Percentiles rank a stretch among this genome's conserved stretches.
phyloP scores from a whole-genome alignment of 108 stramenopile species.

The Cylindrotheca fusiformis region DNA sequence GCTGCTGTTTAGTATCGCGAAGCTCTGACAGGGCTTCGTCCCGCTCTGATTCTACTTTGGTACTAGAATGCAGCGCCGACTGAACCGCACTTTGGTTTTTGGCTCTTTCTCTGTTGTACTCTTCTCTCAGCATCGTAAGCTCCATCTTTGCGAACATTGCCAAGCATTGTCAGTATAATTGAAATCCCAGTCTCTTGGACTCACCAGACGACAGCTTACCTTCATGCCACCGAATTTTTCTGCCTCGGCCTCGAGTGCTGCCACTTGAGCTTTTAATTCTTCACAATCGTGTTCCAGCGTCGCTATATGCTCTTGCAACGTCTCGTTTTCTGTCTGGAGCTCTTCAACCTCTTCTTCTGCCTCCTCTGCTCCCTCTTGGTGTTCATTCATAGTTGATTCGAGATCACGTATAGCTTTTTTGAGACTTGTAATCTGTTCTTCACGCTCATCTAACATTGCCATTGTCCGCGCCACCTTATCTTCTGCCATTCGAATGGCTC shows the following conservation, averaged over 20 bases:
- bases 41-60: constrained; percentile 55
- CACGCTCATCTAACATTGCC: constrained; percentile 59
- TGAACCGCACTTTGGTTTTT: constrained; percentile 40
- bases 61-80: constrained; percentile 36
- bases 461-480: constrained; percentile 53
- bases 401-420: constrained; percentile 23
- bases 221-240: constrained; percentile 55
- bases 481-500: constrained; percentile 30
- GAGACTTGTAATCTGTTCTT: constrained; percentile 32
- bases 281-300: constrained; percentile 51
- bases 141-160: constrained; percentile 48
- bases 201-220: neutral
- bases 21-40: constrained; percentile 59
- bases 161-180: neutral
- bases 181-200: constrained; percentile 24
- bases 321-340: constrained; percentile 74
- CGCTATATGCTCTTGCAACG: constrained; percentile 54
- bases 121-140: constrained; percentile 75
- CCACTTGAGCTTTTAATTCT: constrained; percentile 45
- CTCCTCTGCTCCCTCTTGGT: constrained; percentile 40
- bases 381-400: constrained; percentile 37
- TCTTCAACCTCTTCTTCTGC: constrained; percentile 58
- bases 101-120: constrained; percentile 59
- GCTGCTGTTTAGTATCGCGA: constrained; percentile 68
- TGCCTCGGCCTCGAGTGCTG: constrained; percentile 43